Evolutionary conservation across 108 stramenopile species (phyloP).

Genomic region (Chaetoceros tenuissimus): DNA sequence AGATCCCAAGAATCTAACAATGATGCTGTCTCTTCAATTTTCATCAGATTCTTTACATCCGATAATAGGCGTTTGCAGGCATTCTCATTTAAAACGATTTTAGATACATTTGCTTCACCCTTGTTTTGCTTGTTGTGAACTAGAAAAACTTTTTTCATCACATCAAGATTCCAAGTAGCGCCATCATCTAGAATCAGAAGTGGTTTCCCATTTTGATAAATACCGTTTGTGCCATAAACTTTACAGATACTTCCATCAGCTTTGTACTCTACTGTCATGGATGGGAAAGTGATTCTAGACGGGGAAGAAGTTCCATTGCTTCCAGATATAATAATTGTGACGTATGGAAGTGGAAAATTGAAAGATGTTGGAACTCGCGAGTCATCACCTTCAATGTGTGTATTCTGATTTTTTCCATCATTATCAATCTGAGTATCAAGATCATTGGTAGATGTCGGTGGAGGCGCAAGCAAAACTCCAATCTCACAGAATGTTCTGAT

Average conservation of each 20-base stretch:
- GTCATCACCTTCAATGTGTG: neutral
- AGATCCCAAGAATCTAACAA: no score
- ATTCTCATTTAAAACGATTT: no score
- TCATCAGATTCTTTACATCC: no score
- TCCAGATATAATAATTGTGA: neutral
- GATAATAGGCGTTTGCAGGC: no score
- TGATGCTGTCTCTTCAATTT: no score
- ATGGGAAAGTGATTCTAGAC: neutral
- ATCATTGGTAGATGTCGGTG: neutral
- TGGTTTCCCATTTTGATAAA: neutral
- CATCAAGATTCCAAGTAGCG: neutral
- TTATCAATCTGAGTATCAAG: neutral
- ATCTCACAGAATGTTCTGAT: neutral
- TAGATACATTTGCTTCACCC: no score
- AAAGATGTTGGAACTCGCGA: neutral
- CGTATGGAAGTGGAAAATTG: neutral
- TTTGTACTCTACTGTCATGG: neutral
- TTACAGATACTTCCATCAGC: neutral
- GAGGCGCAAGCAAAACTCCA: neutral
- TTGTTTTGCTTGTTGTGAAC: neutral
- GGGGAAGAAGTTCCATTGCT: neutral
- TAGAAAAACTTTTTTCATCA: neutral
- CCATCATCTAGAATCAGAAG: neutral
- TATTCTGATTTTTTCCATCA: neutral
- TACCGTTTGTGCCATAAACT: neutral